Evolutionary conservation across 1,284 basidiomycete species (phyloP), one percentile per base, ranked within the genome.

Genomic region (Ganoderma sinense): DNA sequence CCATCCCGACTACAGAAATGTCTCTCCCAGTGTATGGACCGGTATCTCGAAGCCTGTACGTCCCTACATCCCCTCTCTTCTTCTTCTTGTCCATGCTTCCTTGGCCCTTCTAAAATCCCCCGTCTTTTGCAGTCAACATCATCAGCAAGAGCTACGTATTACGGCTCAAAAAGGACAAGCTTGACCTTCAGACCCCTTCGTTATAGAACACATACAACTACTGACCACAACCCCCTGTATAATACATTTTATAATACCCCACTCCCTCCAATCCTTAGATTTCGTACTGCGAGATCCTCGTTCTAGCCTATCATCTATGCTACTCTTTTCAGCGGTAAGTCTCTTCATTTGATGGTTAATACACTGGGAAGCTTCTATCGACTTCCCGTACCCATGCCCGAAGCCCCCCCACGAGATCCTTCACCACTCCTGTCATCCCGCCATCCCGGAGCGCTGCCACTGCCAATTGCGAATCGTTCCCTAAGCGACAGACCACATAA

Each of bases 381-480:
- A 96, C 88, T 31, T 91, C 82, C 73, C 80, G 84, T 45, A 91
- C 84, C 95, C 95, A 97, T 36, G 92, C 92, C 71, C 84, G 82
- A 45, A 97, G 80, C 0, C 96, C 96, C 11, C 95, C 96, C 1
- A 93, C 82, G 3, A 97, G 84, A 79, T 97, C 95, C 72, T 84
- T 87, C 20, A 94, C 81, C 26, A 82, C 76, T n/a, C 80, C 68
- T 23, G 62, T 75, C 4, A 73, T 23, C 75, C 81, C 74, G 82
- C 84, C 66, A 93, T 76, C 20, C 69, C 86, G 84, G 41, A 97
- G 77, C 0, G 90, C 89, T 23, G 89, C 84, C 0, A 91, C 95
- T 39, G 96, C 97, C 48, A 96, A 85, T 77, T 96, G 93, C 0
- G 96, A 98, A 80, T 99, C 97, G 78, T 98, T 99, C 0, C 97